Percentiles rank a stretch among this genome's conserved stretches.
Evolutionary conservation across 1,139 yeast species (phyloP).

Genomic region (Geotrichum phurueaensis): DNA sequence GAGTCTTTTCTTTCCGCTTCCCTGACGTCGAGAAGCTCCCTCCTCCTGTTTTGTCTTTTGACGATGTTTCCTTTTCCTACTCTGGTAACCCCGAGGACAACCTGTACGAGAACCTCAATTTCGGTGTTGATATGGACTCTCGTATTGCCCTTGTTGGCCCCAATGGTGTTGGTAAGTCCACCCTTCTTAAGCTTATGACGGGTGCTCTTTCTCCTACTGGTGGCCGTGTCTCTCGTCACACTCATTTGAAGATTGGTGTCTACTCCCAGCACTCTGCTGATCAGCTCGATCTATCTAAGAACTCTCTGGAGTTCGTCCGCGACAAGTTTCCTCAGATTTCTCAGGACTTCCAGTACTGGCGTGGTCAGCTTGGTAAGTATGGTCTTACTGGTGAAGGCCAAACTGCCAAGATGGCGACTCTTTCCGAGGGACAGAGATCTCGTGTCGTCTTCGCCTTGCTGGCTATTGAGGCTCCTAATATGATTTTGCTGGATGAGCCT

Average conservation of each 20-base stretch:
- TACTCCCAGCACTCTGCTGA: slow-evolving; percentile 99
- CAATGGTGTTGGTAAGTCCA: slow-evolving; percentile 98
- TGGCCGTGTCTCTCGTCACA: slow-evolving; percentile 95
- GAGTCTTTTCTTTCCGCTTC: slow-evolving; percentile 88
- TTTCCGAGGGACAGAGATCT: slow-evolving; percentile 98
- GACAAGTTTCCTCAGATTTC: slow-evolving; percentile 83
- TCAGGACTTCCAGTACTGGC: slow-evolving; percentile 99
- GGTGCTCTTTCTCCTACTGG: slow-evolving; percentile 83
- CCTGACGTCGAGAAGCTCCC: slow-evolving; percentile 96
- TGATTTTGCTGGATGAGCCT: slow-evolving; percentile 95
- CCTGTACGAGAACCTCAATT: slow-evolving; percentile 82
- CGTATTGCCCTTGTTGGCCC: slow-evolving; percentile 98
- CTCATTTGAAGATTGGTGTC: slow-evolving; percentile 96
- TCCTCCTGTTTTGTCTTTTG: slow-evolving; percentile 97
- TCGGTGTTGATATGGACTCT: slow-evolving; percentile 99
- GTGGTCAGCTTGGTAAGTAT: slow-evolving; percentile 95
- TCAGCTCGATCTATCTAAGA: slow-evolving; percentile 90
- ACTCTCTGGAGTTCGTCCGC: slow-evolving; percentile 94
- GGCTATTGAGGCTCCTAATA: slow-evolving; percentile 93
- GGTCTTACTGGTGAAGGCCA: slow-evolving; percentile 99
- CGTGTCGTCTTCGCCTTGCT: slow-evolving; percentile 95
- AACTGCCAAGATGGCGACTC: slow-evolving; percentile 96
- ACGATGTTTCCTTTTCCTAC: slow-evolving; percentile 88
- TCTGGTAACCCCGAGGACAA: slow-evolving; percentile 83
- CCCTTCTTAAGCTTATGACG: slow-evolving; percentile 91